Evolutionary conservation across 495 filamentous ascomycete species (phyloP).

Genomic region (Tuber aestivum): DNA sequence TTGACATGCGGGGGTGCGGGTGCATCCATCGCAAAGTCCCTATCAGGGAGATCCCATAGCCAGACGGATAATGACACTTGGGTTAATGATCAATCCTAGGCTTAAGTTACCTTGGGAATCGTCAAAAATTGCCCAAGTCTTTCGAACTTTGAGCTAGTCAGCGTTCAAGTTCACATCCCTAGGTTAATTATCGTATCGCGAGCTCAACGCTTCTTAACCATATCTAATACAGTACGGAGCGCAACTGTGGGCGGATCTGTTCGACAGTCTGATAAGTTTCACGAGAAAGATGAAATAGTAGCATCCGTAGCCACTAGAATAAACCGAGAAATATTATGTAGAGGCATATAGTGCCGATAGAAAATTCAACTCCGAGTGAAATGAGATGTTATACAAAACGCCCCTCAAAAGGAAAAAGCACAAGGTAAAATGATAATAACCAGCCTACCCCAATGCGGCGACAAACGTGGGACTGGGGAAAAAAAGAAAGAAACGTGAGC

Average conservation of each 20-base stretch:
- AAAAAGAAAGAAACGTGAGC: not conserved
- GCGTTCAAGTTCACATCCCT: not conserved
- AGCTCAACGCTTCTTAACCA: not conserved
- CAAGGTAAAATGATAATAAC: not conserved
- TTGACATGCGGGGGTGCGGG: too few relatives aligned
- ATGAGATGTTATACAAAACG: slow-evolving; percentile 3
- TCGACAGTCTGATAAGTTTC: not conserved
- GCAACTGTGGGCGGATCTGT: not conserved
- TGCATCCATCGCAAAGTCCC: too few relatives aligned
- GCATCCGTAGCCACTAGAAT: not conserved
- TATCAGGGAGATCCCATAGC: too few relatives aligned
- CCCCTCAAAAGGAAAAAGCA: not conserved
- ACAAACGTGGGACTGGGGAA: not conserved
- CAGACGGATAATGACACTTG: too few relatives aligned
- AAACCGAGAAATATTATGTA: slow-evolving; percentile 1
- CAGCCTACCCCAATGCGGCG: not conserved
- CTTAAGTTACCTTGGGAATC: too few relatives aligned
- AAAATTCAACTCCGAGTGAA: slow-evolving; percentile 2
- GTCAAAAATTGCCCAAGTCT: too few relatives aligned
- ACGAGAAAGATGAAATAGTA: not conserved
- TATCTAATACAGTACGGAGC: not conserved
- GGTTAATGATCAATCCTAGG: too few relatives aligned
- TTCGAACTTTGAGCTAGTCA: not conserved
- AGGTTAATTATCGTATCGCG: not conserved
- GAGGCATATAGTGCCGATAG: not conserved